phyloP scores from a whole-genome alignment of 2,329 filamentous ascomycete genomes.

The Gremmenia infestans region DNA sequence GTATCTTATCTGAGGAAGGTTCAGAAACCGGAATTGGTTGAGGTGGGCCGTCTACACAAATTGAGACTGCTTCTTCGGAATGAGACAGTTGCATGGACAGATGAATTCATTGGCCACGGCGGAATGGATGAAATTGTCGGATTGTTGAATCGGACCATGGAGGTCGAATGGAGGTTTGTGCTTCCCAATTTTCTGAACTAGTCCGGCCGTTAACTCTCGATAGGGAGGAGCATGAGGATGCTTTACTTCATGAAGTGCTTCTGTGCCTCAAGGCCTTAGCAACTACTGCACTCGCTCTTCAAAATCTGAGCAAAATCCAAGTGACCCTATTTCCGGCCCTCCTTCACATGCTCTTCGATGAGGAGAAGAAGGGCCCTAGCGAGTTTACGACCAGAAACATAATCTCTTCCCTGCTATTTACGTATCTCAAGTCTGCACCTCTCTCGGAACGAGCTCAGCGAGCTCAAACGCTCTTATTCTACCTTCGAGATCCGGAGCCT shows the following conservation, averaged over 20 bases:
- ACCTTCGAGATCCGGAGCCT: slow-evolving; percentile 74
- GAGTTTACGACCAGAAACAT: slow-evolving; percentile 93
- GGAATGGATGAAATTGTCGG: slow-evolving; percentile 90
- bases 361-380: slow-evolving; percentile 96
- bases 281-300: slow-evolving; percentile 81
- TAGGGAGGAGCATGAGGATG: slow-evolving; percentile 93
- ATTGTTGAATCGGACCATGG: slow-evolving; percentile 85
- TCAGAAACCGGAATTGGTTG: slow-evolving; percentile 74
- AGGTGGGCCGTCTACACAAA: slow-evolving; percentile 95
- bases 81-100: slow-evolving; percentile 93
- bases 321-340: slow-evolving; percentile 78
- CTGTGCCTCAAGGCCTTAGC: slow-evolving; percentile 92
- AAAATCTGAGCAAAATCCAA: slow-evolving; percentile 76
- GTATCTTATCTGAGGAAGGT: slow-evolving; percentile 79
- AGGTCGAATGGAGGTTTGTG: slow-evolving; percentile 87
- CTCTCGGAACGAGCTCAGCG: slow-evolving; percentile 59
- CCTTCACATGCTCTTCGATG: slow-evolving; percentile 85
- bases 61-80: slow-evolving; percentile 83
- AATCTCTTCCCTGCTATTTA: slow-evolving; percentile 83
- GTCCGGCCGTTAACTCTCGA: slow-evolving; percentile 17
- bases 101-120: slow-evolving; percentile 81
- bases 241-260: slow-evolving; percentile 83
- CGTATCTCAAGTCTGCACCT: slow-evolving; percentile 69
- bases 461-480: slow-evolving; percentile 68
- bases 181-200: slow-evolving; percentile 35